A percentile compares a stretch with the other conserved stretches of the same genome.
Conservation (phyloP, 257 asterid genomes). For the Capsicum chinense region DNA sequence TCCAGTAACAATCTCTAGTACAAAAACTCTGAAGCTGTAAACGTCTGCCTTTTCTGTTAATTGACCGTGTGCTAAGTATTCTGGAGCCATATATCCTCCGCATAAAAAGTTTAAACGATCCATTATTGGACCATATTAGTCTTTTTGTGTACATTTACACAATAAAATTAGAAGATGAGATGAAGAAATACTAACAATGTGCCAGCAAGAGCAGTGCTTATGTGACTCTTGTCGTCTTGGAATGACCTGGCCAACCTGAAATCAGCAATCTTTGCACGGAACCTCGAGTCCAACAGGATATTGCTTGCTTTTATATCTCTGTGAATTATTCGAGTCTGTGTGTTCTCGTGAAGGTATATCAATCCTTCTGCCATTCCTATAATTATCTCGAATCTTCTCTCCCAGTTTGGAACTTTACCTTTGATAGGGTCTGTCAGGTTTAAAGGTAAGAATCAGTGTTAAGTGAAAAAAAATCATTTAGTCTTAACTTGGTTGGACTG, state of each 20-base stretch:
- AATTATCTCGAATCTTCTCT: conserved; percentile 49
- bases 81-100: conserved; percentile 59
- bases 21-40: conserved; percentile 48
- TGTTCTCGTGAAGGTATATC: conserved; percentile 53
- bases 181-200: conserved; percentile 37
- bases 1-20: conserved; percentile 43
- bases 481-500: background rate
- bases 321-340: conserved; percentile 40
- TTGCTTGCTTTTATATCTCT: conserved; percentile 55
- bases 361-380: conserved; percentile 52
- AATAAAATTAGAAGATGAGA: background rate
- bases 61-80: conserved; percentile 48
- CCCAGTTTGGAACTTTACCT: conserved; percentile 52
- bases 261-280: conserved; percentile 51
- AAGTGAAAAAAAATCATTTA: no score
- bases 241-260: conserved; percentile 53
- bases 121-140: background rate
- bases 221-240: conserved; percentile 55
- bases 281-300: conserved; percentile 47
- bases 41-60: conserved; percentile 50
- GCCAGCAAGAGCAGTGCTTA: conserved; percentile 55
- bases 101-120: background rate
- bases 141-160: background rate
- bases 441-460: no score
- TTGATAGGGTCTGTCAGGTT: conserved; percentile 37